Evolutionary conservation across 495 filamentous ascomycete genomes (phyloP), one percentile per base, ranked within the genome.

Genomic region (Aspergillus funiculosus): DNA sequence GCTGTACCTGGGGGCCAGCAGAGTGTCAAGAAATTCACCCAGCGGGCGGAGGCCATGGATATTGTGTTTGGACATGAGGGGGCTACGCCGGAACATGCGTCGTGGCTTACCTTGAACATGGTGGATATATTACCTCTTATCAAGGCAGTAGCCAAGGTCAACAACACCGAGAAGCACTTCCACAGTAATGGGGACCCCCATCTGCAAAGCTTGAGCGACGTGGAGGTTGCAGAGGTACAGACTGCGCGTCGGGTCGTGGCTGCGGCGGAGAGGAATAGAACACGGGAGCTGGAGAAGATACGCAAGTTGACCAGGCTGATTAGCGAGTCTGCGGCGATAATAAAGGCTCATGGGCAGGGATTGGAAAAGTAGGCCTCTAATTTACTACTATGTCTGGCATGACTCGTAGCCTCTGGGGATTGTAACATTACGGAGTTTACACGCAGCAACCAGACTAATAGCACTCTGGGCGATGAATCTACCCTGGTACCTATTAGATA

Each of bases 1-100:
- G 41, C 48, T 2, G 32, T 64, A 3, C 46, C 48, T 0, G 14
- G 39, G 19, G 51, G 51, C 1, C 29, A 45, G 8, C 34, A 51
- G 9, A 52, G 51, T 20, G 19, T 51, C n/a, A 57, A 53, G 29
- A 59, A 43, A 9, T 60, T 60, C 22, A 24, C 43, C 3, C 45
- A 57, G 21, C 55, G 59, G n/a, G 59, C 59, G 8, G 51, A 28
- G 11, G 63, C 59, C 9, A 67, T 67, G 57, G 52, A 64, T 43
- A 36, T 59, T 5, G 36, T 64, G 34, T 64, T 57, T 54, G 28
- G 41, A 4, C 48, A 52, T 10, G 26, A 52, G 28, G 56, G 53
- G 7, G 53, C 59, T 17, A 54, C 50, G 1, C 52, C 59, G 0
- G 57, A 64, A 40, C 43, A 67, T 53, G 63, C 61, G 7, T 28